Conservation (phyloP, 169 alveolate species). For the Prorocentrum cordatum region DNA sequence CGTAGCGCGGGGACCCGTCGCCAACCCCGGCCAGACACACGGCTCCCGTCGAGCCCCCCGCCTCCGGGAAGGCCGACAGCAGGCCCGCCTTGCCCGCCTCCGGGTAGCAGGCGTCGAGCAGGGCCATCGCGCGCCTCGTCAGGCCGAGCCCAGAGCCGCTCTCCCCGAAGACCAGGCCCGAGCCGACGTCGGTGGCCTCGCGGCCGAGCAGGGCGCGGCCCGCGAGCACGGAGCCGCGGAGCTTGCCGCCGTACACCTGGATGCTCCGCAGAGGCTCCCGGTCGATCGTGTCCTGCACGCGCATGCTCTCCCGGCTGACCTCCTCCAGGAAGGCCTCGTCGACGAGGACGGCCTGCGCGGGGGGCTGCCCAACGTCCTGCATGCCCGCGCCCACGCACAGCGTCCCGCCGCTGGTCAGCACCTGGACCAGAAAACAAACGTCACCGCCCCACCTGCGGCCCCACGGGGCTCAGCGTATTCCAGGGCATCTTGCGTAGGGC, state of each 20-base stretch:
- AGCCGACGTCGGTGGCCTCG: constrained; percentile 14
- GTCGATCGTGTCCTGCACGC: constrained; percentile 7
- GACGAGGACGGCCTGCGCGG: neutral
- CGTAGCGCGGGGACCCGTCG: neutral
- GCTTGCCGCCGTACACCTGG: constrained; percentile 25
- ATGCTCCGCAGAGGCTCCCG: neutral
- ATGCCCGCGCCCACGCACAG: neutral
- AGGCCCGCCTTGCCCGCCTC: neutral
- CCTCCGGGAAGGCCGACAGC: neutral
- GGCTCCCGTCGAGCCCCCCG: neutral
- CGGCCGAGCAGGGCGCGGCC: constrained; percentile 21
- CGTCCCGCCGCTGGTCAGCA: no score
- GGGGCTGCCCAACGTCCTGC: neutral
- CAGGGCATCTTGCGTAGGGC: no score
- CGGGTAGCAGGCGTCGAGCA: constrained; percentile 19
- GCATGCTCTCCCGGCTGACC: neutral
- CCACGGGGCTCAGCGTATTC: no score
- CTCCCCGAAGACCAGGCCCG: constrained; percentile 13
- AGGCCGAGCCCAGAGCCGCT: neutral
- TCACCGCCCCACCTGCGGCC: no score
- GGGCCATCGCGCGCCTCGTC: constrained; percentile 11
- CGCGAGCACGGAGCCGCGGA: constrained; percentile 5
- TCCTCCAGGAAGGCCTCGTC: neutral
- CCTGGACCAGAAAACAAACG: no score
- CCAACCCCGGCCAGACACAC: neutral